phyloP scores from a whole-genome alignment of 768 basidiomycete species.

The Podaxis sp. region DNA sequence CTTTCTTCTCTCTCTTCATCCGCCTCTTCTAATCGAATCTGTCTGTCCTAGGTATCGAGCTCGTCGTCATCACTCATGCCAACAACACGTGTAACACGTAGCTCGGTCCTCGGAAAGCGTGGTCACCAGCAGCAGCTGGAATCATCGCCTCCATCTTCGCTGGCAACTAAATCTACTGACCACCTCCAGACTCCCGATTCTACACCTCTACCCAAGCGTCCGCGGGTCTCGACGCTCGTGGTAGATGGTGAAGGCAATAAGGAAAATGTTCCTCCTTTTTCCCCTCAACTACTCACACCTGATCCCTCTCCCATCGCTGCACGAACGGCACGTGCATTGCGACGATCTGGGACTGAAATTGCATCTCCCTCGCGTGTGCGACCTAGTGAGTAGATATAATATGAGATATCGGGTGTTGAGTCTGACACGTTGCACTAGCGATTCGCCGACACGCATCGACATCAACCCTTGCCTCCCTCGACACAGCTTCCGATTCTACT shows the following conservation, averaged over 20 bases:
- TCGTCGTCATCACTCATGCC: constrained; percentile 33
- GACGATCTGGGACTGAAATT: constrained; percentile 37
- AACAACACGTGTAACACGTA: constrained; percentile 40
- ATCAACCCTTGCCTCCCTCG: constrained; percentile 42
- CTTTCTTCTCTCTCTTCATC: constrained; percentile 14
- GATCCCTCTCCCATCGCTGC: constrained; percentile 34
- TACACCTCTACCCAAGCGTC: constrained; percentile 67
- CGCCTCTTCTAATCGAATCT: constrained; percentile 6
- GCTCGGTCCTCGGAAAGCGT: constrained; percentile 55
- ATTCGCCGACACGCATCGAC: constrained; percentile 49
- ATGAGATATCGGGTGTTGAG: neutral
- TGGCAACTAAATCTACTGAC: constrained; percentile 31
- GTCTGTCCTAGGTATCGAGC: constrained; percentile 12
- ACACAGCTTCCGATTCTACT: constrained; percentile 44
- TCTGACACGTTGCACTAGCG: constrained; percentile 30
- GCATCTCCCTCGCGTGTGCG: constrained; percentile 42
- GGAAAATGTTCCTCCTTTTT: constrained; percentile 75
- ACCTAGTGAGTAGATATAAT: constrained; percentile 37
- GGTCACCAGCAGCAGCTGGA: constrained; percentile 38
- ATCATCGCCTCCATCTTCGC: constrained; percentile 25
- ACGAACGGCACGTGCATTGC: constrained; percentile 39
- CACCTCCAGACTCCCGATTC: constrained; percentile 59
- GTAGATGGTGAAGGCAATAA: constrained; percentile 67
- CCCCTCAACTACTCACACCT: constrained; percentile 33
- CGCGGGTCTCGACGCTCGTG: constrained; percentile 43